Conservation (phyloP, 1,139 yeast genomes). For the Candida labiduridarum region DNA sequence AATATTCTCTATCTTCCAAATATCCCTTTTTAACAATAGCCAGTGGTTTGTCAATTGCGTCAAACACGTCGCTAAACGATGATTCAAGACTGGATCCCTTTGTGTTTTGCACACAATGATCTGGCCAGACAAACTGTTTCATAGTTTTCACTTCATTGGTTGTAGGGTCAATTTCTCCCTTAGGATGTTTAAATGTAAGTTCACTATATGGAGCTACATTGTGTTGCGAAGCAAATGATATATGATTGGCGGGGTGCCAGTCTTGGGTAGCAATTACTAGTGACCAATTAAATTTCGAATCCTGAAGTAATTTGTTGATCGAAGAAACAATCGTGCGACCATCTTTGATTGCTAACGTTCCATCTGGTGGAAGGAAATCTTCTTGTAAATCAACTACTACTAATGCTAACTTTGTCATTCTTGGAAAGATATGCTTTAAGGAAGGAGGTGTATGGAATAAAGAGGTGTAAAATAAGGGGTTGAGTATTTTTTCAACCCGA, state of each 20-base stretch:
- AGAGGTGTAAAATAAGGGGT: too few relatives aligned
- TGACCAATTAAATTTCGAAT: slow-evolving; percentile 52
- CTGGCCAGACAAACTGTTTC: slow-evolving; percentile 79
- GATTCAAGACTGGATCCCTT: slow-evolving; percentile 66
- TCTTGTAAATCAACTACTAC: slow-evolving; percentile 80
- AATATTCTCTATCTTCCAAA: slow-evolving; percentile 74
- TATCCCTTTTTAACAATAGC: slow-evolving; percentile 69
- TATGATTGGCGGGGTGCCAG: slow-evolving; percentile 83
- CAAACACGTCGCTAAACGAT: slow-evolving; percentile 33
- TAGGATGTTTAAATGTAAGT: slow-evolving; percentile 56
- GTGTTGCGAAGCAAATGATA: slow-evolving; percentile 80
- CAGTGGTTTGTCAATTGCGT: slow-evolving; percentile 29
- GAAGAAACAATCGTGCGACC: slow-evolving; percentile 64
- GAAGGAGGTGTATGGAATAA: too few relatives aligned
- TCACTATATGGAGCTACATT: slow-evolving; percentile 54
- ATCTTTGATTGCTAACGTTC: slow-evolving; percentile 69
- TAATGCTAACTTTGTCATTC: slow-evolving; percentile 45
- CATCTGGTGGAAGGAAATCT: slow-evolving; percentile 80
- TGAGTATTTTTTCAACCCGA: too few relatives aligned
- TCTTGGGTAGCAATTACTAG: slow-evolving; percentile 76
- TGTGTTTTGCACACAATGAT: slow-evolving; percentile 78
- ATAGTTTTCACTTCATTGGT: slow-evolving; percentile 28
- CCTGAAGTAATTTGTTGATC: slow-evolving; percentile 44
- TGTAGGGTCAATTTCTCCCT: slow-evolving; percentile 28
- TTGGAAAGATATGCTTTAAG: too few relatives aligned